Percentiles rank a stretch among this genome's conserved stretches.
phyloP scores from a whole-genome alignment of 257 asterid species.

The Forsythia suspensa region DNA sequence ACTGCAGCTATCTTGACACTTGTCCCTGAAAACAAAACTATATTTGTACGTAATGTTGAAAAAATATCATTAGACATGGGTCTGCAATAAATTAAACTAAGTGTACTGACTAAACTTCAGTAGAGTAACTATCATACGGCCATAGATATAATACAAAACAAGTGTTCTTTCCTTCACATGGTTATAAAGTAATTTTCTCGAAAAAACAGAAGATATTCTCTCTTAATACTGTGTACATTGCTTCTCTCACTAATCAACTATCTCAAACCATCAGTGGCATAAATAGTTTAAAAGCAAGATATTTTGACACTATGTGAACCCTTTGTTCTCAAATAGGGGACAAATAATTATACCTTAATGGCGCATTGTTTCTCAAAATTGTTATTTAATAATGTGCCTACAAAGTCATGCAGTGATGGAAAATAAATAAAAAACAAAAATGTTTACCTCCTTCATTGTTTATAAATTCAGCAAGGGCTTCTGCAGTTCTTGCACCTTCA shows the following conservation, averaged over 20 bases:
- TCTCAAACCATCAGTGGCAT: not conserved
- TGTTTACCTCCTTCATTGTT: conserved; percentile 79
- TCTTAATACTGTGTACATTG: not conserved
- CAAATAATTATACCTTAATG: not conserved
- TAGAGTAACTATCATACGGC: not conserved
- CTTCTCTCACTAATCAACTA: conserved; percentile 13
- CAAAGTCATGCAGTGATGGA: not conserved
- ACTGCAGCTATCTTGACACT: conserved; percentile 75
- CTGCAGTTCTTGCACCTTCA: conserved; percentile 78
- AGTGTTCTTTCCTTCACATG: not conserved
- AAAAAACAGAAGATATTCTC: not conserved
- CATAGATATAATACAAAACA: not conserved
- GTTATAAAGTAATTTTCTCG: not conserved
- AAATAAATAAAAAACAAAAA: not conserved
- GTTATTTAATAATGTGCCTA: not conserved
- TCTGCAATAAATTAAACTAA: not conserved
- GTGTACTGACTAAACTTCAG: not conserved
- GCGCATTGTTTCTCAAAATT: not conserved
- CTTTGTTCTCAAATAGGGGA: not conserved
- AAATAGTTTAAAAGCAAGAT: not conserved
- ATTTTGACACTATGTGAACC: not conserved
- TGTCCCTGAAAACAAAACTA: conserved; percentile 55
- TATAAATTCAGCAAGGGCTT: conserved; percentile 78
- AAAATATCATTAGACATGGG: not conserved
- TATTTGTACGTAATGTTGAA: not conserved